Evolutionary conservation across 805 yeast species (phyloP).

Genomic region (Teunomyces kruisii): DNA sequence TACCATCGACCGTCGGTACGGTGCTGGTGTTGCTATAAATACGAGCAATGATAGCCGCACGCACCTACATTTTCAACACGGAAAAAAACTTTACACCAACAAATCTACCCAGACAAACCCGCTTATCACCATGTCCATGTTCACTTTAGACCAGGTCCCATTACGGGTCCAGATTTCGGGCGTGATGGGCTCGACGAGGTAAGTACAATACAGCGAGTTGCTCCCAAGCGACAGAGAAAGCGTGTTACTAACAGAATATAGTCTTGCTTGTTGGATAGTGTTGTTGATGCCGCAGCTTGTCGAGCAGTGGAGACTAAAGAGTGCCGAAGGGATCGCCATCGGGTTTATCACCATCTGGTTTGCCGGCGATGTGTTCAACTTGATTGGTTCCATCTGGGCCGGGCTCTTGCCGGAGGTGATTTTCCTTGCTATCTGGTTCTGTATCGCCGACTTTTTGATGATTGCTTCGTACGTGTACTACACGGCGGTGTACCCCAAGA

Average conservation of each 20-base stretch:
- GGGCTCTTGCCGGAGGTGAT: slow-evolving; percentile 66
- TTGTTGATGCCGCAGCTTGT: slow-evolving; percentile 72
- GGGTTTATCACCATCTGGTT: slow-evolving; percentile 70
- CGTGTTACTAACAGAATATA: slow-evolving; percentile 18
- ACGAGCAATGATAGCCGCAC: not conserved
- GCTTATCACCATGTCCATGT: slow-evolving; percentile 1
- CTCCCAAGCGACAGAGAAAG: too few species aligned
- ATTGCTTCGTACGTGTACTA: slow-evolving; percentile 61
- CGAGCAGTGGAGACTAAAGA: slow-evolving; percentile 75
- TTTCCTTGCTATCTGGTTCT: slow-evolving; percentile 73
- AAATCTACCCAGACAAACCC: not conserved
- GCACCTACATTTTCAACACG: not conserved
- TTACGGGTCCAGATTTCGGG: slow-evolving; percentile 54
- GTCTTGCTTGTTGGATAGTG: slow-evolving; percentile 79
- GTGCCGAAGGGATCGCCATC: slow-evolving; percentile 74
- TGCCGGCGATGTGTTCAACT: slow-evolving; percentile 67
- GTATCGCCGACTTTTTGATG: slow-evolving; percentile 64
- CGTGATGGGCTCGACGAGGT: slow-evolving; percentile 65
- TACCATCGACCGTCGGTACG: too few species aligned
- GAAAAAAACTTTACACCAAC: not conserved
- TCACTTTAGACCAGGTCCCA: not conserved
- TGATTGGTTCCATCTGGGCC: slow-evolving; percentile 71
- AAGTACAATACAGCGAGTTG: slow-evolving; percentile 16
- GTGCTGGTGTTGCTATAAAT: too few species aligned
- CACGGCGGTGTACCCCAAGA: slow-evolving; percentile 43